Conservation (phyloP, 768 basidiomycete genomes). For the Lactarius pseudohatsudake region DNA sequence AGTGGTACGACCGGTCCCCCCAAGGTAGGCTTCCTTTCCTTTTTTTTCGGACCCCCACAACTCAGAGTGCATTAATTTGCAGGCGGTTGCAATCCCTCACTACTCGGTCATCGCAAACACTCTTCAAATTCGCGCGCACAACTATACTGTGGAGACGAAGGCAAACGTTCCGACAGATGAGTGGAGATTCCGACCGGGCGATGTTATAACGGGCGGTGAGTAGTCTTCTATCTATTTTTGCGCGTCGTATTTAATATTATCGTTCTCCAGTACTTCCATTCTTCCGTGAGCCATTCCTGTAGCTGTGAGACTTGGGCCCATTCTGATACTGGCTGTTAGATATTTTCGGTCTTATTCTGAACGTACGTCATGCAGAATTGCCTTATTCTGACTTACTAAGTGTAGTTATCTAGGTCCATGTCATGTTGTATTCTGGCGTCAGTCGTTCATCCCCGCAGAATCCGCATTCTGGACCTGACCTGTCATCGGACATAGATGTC, state of each 20-base stretch:
- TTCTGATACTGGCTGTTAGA: conserved; percentile 38
- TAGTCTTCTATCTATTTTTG: background rate
- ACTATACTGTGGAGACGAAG: conserved; percentile 35
- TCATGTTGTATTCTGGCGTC: conserved; percentile 33
- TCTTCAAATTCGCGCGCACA: conserved; percentile 31
- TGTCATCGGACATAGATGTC: conserved; percentile 30
- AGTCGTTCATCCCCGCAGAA: background rate
- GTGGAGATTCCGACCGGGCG: conserved; percentile 52
- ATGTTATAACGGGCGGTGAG: conserved; percentile 56
- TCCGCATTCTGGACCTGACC: background rate
- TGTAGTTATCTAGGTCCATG: conserved; percentile 32
- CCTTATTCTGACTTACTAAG: background rate
- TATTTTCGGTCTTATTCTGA: conserved; percentile 41
- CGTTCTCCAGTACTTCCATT: conserved; percentile 32
- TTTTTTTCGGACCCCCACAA: conserved; percentile 34
- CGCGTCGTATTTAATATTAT: conserved; percentile 7
- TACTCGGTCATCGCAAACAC: conserved; percentile 58
- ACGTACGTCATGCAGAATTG: conserved; percentile 11
- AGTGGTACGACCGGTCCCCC: conserved; percentile 70
- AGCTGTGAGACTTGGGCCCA: background rate
- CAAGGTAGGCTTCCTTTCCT: conserved; percentile 28
- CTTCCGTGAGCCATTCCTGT: conserved; percentile 31
- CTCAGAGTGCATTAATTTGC: conserved; percentile 28
- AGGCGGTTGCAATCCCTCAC: conserved; percentile 70
- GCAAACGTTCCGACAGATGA: conserved; percentile 36